Conservation (phyloP, 179 eudicot species). For the Gypsophila paniculata region DNA sequence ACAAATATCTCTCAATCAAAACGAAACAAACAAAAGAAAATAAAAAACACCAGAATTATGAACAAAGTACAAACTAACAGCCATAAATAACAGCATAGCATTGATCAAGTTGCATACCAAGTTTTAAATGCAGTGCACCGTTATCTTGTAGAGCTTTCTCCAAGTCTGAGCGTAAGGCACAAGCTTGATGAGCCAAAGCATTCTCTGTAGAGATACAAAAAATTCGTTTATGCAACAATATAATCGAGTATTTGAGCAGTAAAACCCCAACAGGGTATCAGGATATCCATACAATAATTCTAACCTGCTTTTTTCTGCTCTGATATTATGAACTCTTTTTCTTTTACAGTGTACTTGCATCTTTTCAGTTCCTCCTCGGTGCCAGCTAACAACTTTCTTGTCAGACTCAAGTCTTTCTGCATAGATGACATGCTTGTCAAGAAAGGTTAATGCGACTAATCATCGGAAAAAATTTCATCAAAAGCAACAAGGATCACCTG, state of each 20-base stretch:
- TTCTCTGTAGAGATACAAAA: slow-evolving; percentile 50
- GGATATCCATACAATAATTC: not conserved
- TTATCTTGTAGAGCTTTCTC: slow-evolving; percentile 87
- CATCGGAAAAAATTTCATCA: not conserved
- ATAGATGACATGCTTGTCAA: slow-evolving; percentile 21
- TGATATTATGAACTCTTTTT: slow-evolving; percentile 72
- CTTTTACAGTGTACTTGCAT: slow-evolving; percentile 65
- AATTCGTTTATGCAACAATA: not conserved
- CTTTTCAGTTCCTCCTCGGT: slow-evolving; percentile 68
- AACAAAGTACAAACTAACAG: not conserved
- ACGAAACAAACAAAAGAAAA: too few relatives aligned
- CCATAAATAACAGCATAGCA: not conserved
- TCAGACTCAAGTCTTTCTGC: slow-evolving; percentile 66
- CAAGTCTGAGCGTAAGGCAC: slow-evolving; percentile 70
- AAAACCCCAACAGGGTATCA: not conserved
- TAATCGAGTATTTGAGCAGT: not conserved
- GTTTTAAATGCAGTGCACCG: slow-evolving; percentile 61
- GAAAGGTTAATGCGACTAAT: not conserved
- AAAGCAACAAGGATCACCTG: slow-evolving; percentile 43
- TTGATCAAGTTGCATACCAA: slow-evolving; percentile 40
- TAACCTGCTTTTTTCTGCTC: slow-evolving; percentile 90
- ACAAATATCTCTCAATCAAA: slow-evolving; percentile 16
- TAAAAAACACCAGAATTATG: not conserved
- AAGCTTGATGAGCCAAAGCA: slow-evolving; percentile 86
- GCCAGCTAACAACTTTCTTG: slow-evolving; percentile 56